phyloP scores from a whole-genome alignment of 352 stramenopile species.

The Phytophthora ramorum region DNA sequence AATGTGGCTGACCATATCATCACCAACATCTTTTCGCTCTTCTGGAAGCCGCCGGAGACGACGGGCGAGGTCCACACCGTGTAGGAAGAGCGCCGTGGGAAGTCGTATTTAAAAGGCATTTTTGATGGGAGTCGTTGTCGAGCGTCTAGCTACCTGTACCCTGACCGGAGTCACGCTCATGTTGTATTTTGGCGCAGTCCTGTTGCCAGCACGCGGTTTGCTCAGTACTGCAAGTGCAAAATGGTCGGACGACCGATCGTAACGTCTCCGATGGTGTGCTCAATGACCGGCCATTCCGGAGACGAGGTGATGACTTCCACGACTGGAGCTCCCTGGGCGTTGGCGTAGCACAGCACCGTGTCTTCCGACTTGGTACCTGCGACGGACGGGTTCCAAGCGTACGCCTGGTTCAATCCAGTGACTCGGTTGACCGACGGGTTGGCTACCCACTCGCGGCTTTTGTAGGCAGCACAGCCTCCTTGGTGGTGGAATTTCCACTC shows the following conservation, averaged over 20 bases:
- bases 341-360: slow-evolving; percentile 56
- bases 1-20: slow-evolving; percentile 85
- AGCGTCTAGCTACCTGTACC: too few relatives aligned
- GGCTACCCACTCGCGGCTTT: slow-evolving; percentile 78
- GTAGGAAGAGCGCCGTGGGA: slow-evolving; percentile 17
- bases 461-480: slow-evolving; percentile 68
- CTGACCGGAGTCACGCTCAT: neutral
- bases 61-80: slow-evolving; percentile 50
- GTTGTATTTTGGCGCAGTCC: neutral
- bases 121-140: neutral
- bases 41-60: slow-evolving; percentile 67
- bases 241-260: slow-evolving; percentile 62
- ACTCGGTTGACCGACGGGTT: slow-evolving; percentile 48
- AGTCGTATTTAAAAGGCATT: slow-evolving; percentile 23
- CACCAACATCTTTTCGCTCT: slow-evolving; percentile 86
- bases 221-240: slow-evolving; percentile 63
- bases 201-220: slow-evolving; percentile 45
- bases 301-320: slow-evolving; percentile 72
- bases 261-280: slow-evolving; percentile 57
- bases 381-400: slow-evolving; percentile 77
- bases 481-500: slow-evolving; percentile 80
- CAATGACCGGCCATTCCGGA: slow-evolving; percentile 55
- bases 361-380: slow-evolving; percentile 80
- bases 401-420: slow-evolving; percentile 59
- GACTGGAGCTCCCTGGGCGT: slow-evolving; percentile 26